These are phyloP conservation scores for Cryptomeria japonica DNA, from an alignment of 75 land plant genomes.

Conservation along the genomic window DNA sequence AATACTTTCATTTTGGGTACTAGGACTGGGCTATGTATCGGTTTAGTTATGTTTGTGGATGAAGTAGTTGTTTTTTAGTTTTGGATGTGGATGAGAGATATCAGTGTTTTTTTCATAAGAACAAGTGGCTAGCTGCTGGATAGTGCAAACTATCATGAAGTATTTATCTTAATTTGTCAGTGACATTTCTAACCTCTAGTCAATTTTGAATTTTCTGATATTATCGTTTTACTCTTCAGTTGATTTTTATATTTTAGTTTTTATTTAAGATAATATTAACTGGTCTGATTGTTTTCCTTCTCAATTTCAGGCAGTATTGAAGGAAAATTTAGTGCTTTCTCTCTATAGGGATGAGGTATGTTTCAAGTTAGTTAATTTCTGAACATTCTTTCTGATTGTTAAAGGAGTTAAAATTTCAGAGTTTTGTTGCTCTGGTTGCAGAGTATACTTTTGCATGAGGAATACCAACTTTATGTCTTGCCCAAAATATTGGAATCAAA, in stretches of 20 bases:
- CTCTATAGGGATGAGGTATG: constrained; percentile 94
- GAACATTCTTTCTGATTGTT: background rate
- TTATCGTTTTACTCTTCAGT: background rate
- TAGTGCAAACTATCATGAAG: background rate
- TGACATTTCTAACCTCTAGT: background rate
- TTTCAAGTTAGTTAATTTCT: background rate
- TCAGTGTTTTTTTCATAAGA: background rate
- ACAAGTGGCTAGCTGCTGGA: background rate
- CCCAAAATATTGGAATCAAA: constrained; percentile 92
- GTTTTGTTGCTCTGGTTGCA: constrained; percentile 27
- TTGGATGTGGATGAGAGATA: background rate
- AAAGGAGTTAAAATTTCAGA: background rate
- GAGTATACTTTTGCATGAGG: constrained; percentile 89
- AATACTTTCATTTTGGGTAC: constrained; percentile 9
- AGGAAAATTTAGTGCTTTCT: constrained; percentile 82
- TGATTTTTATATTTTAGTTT: background rate
- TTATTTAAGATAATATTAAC: background rate
- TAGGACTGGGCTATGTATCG: constrained; percentile 12
- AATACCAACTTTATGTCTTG: constrained; percentile 90
- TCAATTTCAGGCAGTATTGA: constrained; percentile 74
- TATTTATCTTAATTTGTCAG: background rate
- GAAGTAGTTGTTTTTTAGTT: background rate
- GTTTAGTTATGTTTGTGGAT: background rate
- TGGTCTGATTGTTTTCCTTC: constrained; percentile 8
- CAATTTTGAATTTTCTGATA: background rate